These are phyloP conservation scores for Fraxinus paxiana DNA, from an alignment of 305 asterid species.

Conservation along the genomic window DNA sequence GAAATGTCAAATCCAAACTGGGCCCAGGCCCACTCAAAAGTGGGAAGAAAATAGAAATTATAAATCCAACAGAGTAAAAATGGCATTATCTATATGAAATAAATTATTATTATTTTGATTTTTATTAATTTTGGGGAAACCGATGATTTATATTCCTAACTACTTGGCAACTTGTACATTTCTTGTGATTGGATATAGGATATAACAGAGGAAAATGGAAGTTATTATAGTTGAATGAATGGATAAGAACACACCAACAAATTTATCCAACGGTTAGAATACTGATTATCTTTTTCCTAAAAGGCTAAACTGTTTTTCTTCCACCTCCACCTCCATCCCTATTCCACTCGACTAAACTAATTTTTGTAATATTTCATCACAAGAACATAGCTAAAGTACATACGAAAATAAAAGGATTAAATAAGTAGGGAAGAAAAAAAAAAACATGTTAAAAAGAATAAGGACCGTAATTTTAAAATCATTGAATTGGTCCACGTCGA, in stretches of 20 bases:
- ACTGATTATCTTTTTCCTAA: neutral
- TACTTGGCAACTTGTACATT: neutral
- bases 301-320: neutral
- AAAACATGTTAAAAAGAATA: neutral
- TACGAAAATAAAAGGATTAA: too few relatives aligned
- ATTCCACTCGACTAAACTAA: neutral
- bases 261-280: neutral
- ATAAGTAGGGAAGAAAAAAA: neutral
- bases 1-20: neutral
- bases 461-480: neutral
- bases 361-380: neutral
- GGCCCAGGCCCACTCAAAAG: neutral
- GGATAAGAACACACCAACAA: neutral
- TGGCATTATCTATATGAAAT: neutral
- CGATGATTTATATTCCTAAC: neutral
- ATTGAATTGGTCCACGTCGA: neutral
- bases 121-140: neutral
- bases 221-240: neutral
- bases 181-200: neutral
- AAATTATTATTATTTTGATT: neutral
- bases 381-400: neutral
- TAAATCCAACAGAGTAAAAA: neutral
- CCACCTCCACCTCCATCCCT: neutral
- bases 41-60: neutral
- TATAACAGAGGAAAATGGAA: neutral